phyloP scores from a whole-genome alignment of 257 asterid genomes.

The Fraxinus excelsior region DNA sequence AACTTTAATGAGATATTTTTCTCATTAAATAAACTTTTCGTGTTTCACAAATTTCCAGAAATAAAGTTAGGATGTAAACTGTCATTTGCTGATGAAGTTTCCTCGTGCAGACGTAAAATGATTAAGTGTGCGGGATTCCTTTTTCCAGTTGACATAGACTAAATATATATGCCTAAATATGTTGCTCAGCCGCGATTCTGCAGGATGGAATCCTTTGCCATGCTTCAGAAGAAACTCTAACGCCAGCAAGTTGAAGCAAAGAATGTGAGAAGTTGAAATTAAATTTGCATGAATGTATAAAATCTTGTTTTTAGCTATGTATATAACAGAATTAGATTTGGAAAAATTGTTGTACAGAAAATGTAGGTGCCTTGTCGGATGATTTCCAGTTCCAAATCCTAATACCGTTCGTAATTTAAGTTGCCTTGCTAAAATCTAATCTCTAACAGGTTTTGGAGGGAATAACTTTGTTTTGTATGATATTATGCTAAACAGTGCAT shows the following conservation, averaged over 20 bases:
- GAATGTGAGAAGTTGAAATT: background rate
- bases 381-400: constrained; percentile 11
- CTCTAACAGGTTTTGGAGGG: background rate
- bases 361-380: constrained; percentile 14
- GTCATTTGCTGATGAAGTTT: constrained; percentile 18
- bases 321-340: constrained; percentile 8
- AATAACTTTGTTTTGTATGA: background rate
- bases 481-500: background rate
- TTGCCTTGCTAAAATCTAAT: background rate
- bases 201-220: constrained; percentile 14
- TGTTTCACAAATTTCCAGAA: background rate
- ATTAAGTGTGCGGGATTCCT: background rate
- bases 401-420: background rate
- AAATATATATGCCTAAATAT: background rate
- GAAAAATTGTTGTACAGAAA: constrained; percentile 25
- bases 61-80: background rate
- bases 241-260: constrained; percentile 2
- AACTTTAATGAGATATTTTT: background rate
- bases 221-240: constrained; percentile 13
- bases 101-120: constrained; percentile 26
- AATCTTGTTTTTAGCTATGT: constrained; percentile 18
- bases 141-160: background rate
- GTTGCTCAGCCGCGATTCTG: constrained; percentile 1
- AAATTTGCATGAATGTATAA: constrained; percentile 6
- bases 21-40: background rate